Evolutionary conservation across 208 protist species (phyloP).

Genomic region (Herpetomonas tarakana): DNA sequence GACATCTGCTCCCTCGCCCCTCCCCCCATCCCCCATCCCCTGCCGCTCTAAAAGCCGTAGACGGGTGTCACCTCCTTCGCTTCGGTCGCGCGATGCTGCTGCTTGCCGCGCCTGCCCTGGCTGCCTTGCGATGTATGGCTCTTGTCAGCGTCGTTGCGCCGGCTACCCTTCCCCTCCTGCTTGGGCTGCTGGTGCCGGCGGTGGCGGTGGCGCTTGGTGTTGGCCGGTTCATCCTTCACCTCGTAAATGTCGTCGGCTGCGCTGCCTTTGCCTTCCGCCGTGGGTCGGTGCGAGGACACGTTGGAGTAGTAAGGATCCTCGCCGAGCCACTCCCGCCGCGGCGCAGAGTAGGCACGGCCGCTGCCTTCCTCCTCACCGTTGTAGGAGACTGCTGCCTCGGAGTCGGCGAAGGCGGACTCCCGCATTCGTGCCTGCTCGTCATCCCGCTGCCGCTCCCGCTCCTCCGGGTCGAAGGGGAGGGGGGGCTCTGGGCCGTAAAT

Average conservation of each 20-base stretch:
- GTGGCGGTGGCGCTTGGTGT: too few species aligned
- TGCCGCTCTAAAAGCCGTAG: too few species aligned
- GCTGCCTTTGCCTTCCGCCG: neutral
- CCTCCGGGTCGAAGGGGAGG: conserved; percentile 45
- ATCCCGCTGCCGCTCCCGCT: conserved; percentile 19
- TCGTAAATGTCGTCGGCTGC: conserved; percentile 1
- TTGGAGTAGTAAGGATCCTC: conserved; percentile 3
- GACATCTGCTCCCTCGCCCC: too few species aligned
- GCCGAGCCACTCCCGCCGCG: neutral
- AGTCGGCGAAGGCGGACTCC: conserved; percentile 13
- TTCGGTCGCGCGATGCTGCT: too few species aligned
- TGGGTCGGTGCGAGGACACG: conserved; percentile 6
- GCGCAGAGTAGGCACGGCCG: too few species aligned
- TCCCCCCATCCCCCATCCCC: too few species aligned
- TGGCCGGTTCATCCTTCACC: neutral
- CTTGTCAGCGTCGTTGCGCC: too few species aligned
- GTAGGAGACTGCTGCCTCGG: conserved; percentile 1
- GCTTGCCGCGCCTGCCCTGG: too few species aligned
- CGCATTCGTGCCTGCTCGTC: conserved; percentile 15
- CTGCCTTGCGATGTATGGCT: too few species aligned
- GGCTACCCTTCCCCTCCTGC: too few species aligned
- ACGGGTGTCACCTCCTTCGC: too few species aligned
- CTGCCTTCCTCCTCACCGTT: neutral
- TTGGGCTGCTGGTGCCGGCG: too few species aligned
- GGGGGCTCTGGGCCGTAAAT: conserved; percentile 37